phyloP scores from a whole-genome alignment of 225 moss, liverwort and hornwort genomes.

The Bryoerythrophyllum caledonicum region DNA sequence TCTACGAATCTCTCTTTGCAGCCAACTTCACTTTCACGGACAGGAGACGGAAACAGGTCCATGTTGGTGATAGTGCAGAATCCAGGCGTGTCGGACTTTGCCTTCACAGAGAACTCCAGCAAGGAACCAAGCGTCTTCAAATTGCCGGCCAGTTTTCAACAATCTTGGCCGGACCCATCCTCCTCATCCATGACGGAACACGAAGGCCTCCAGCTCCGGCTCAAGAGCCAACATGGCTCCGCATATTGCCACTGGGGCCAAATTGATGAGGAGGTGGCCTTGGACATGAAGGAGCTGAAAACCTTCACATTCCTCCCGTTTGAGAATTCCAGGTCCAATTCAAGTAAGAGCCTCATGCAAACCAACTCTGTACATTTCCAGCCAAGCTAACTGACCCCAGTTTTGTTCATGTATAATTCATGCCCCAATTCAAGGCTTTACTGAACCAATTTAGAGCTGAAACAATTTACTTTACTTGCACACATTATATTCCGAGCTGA shows the following conservation, averaged over 20 bases:
- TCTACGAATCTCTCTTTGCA: constrained; percentile 27
- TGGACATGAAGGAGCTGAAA: constrained; percentile 62
- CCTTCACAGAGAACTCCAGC: constrained; percentile 28
- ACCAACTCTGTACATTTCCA: constrained; percentile 42
- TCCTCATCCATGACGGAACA: constrained; percentile 35
- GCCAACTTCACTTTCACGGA: constrained; percentile 66
- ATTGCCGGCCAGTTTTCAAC: constrained; percentile 37
- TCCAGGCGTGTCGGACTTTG: constrained; percentile 62
- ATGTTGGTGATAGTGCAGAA: constrained; percentile 90
- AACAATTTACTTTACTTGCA: no score
- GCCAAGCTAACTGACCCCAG: constrained; percentile 11
- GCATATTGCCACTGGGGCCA: constrained; percentile 26
- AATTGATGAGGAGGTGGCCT: constrained; percentile 47
- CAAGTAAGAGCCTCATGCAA: constrained; percentile 37
- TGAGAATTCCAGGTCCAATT: constrained; percentile 42
- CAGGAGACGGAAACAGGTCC: constrained; percentile 47
- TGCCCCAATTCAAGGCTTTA: constrained; percentile 17
- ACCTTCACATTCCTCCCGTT: constrained; percentile 40
- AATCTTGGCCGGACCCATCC: constrained; percentile 42
- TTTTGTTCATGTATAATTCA: constrained; percentile 23
- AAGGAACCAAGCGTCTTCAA: constrained; percentile 29
- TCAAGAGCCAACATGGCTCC: constrained; percentile 12
- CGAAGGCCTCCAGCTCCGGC: constrained; percentile 40
- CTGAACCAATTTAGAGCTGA: constrained; percentile 12
- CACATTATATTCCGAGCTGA: constrained; percentile 14